A percentile compares a stretch with the other conserved stretches of the same genome.
These are phyloP conservation scores for Salvia rosmarinus DNA, from an alignment of 257 asterid species.

Conservation along the genomic window DNA sequence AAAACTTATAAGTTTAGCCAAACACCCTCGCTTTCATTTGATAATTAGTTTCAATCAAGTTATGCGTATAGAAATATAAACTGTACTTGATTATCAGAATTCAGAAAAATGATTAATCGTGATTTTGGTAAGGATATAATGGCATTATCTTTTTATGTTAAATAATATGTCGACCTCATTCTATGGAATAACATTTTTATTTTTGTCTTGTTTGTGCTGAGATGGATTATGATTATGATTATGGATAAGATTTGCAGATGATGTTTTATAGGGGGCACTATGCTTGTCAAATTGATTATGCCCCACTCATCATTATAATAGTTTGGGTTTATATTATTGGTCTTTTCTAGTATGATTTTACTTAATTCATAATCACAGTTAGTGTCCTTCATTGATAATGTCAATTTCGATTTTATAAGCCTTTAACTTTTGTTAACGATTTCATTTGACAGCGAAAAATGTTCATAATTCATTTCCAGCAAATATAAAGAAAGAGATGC, in stretches of 20 bases:
- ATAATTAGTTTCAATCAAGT: background rate
- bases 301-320: conserved; percentile 17
- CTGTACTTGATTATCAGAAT: conserved; percentile 9
- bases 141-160: conserved; percentile 17
- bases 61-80: background rate
- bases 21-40: background rate
- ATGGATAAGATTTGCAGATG: conserved; percentile 35
- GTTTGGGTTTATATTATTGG: conserved; percentile 17
- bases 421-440: conserved; percentile 20
- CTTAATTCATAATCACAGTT: background rate
- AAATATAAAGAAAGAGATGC: conserved; percentile 19
- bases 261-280: background rate
- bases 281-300: background rate
- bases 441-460: conserved; percentile 9
- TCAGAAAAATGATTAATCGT: conserved; percentile 10
- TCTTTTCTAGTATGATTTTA: background rate
- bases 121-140: conserved; percentile 7
- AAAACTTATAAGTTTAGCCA: no score
- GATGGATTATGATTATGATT: conserved; percentile 33
- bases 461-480: conserved; percentile 14
- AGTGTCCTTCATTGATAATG: background rate
- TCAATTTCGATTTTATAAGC: conserved; percentile 1
- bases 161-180: conserved; percentile 9
- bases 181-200: background rate
- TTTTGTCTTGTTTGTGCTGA: background rate